These are phyloP conservation scores for Alternaria postmessia DNA, from an alignment of 2,329 filamentous ascomycete species.

Conservation along the genomic window DNA sequence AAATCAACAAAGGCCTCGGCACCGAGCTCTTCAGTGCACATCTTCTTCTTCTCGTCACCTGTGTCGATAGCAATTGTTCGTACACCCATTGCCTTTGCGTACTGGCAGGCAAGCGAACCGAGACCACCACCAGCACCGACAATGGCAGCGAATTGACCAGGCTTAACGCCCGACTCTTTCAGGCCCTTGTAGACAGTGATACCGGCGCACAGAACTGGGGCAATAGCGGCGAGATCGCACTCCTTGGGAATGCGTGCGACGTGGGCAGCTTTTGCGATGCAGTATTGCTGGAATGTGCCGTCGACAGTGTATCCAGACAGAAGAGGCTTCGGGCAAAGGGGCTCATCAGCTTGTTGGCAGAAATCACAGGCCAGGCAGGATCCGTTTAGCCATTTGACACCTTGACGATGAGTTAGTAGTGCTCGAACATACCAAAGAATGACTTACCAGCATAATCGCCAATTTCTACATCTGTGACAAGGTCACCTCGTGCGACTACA, in stretches of 20 bases:
- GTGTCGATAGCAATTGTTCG: constrained; percentile 82
- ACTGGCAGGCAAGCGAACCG: constrained; percentile 81
- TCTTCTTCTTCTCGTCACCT: constrained; percentile 79
- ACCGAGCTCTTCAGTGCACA: constrained; percentile 73
- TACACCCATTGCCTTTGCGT: constrained; percentile 90
- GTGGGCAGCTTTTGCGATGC: constrained; percentile 84
- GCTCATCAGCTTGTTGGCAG: constrained; percentile 82
- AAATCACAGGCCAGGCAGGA: constrained; percentile 84
- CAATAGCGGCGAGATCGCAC: constrained; percentile 76
- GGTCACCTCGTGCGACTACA: constrained; percentile 79
- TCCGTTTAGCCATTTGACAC: constrained; percentile 92
- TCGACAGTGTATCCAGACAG: constrained; percentile 94
- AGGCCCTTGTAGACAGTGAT: constrained; percentile 92
- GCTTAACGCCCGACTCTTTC: constrained; percentile 78
- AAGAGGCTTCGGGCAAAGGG: constrained; percentile 76
- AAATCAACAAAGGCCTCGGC: constrained; percentile 83
- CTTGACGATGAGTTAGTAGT: constrained; percentile 7
- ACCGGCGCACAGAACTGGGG: constrained; percentile 83
- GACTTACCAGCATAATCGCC: constrained; percentile 74
- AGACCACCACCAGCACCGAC: constrained; percentile 88
- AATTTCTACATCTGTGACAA: constrained; percentile 77
- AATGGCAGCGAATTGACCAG: constrained; percentile 82
- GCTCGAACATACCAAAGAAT: background rate
- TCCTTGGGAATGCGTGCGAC: constrained; percentile 83
- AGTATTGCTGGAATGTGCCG: constrained; percentile 92